Evolutionary conservation across 2,329 filamentous ascomycete species (phyloP), one percentile per base, ranked within the genome.

Genomic region (Cladosporium sp.): DNA sequence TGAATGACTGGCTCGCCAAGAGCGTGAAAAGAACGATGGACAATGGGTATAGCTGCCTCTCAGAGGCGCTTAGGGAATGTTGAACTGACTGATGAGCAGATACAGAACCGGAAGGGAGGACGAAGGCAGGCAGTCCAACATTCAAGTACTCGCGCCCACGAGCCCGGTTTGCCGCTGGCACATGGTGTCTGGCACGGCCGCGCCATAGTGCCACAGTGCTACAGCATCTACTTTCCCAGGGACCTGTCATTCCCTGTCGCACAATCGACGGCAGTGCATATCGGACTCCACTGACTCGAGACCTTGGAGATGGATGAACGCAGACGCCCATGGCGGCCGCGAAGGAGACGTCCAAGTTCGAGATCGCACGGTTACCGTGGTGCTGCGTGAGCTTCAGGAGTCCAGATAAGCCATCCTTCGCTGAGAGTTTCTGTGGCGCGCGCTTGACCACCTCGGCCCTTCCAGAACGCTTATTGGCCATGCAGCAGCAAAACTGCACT

Each of bases 1-100:
- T 9, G 45, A 48, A 48, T 41, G 45, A 41, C 45, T 32, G 44
- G 45, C 45, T 48, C 45, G 45, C 41, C 45, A 48, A 48, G 45
- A 48, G 45, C 45, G n/a, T 24, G 39, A 36, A 41, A 24, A 34
- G 45, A 48, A 48, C 24, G 45, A 24, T 30, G 45, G 40, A 22
- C 17, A 34, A 47, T 27, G 22, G 32, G 22, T 27, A 19, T 19
- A 48, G 45, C 45, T 40, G 29, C 45, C 45, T 48, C 37, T 17
- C 45, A 48, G 18, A 48, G 45, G 45, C 45, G 45, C 45, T 15
- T 48, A 48, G 30, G 36, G 37, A 41, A 24, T 22, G 37, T 19
- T 32, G 45, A 20, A 24, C 20, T 13, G n/a, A 29, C 22, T 15
- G 45, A 18, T 34, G 45, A 41, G 45, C 45, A 41, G 45, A 48